Conservation (phyloP, 352 stramenopile species). For the Lagenidium giganteum region DNA sequence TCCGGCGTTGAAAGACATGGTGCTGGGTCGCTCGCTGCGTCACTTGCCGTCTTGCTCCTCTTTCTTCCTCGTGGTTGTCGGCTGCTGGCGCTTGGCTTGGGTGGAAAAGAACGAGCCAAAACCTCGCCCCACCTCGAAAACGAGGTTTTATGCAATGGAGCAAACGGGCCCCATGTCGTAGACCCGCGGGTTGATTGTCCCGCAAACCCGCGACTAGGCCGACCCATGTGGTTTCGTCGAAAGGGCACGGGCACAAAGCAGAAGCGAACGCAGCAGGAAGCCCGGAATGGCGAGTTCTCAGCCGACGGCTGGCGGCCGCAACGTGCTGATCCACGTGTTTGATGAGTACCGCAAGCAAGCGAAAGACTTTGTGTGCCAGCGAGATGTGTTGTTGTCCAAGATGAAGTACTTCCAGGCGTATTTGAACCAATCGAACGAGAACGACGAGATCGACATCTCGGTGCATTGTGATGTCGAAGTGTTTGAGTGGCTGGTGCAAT, state of each 20-base stretch:
- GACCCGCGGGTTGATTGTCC: too few species aligned
- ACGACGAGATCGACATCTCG: conserved; percentile 91
- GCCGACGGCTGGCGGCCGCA: conserved; percentile 13
- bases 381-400: conserved; percentile 74
- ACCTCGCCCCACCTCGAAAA: conserved; percentile 11
- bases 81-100: too few species aligned
- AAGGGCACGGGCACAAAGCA: conserved; percentile 12
- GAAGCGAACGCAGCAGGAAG: conserved; percentile 4
- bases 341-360: conserved; percentile 83
- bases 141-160: too few species aligned
- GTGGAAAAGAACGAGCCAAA: conserved; percentile 19
- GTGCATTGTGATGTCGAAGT: conserved; percentile 91
- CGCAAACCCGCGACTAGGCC: too few species aligned
- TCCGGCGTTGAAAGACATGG: conserved; percentile 68
- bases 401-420: conserved; percentile 92
- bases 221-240: conserved; percentile 5
- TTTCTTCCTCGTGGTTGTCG: too few species aligned
- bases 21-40: conserved; percentile 2
- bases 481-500: conserved; percentile 89
- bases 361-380: conserved; percentile 83
- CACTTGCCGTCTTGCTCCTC: too few species aligned
- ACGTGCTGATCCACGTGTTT: conserved; percentile 87
- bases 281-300: not conserved
- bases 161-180: too few species aligned
- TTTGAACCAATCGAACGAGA: conserved; percentile 64